These are phyloP conservation scores for Dendrocalamus sinicus DNA, from an alignment of 176 grass and related monocot species.

Conservation along the genomic window DNA sequence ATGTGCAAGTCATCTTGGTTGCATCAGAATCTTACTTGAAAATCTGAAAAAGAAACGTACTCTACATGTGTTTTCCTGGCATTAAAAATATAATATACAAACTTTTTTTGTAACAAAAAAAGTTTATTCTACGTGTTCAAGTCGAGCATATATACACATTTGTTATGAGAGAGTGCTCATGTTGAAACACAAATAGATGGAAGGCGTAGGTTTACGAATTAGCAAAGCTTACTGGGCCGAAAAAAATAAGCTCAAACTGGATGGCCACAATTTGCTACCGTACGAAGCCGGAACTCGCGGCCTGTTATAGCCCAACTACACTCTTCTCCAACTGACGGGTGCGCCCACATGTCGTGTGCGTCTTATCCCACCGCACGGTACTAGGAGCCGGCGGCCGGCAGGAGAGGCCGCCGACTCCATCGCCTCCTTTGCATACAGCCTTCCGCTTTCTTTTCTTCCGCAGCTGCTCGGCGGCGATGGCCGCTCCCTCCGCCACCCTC, in stretches of 20 bases:
- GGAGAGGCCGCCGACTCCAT: constrained; percentile 23
- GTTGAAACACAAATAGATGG: neutral
- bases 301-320: neutral
- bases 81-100: neutral
- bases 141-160: neutral
- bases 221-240: neutral
- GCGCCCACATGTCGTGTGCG: neutral
- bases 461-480: constrained; percentile 42
- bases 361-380: neutral
- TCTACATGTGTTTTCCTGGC: neutral
- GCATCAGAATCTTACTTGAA: neutral
- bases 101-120: too few species aligned
- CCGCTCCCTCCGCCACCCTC: constrained; percentile 32
- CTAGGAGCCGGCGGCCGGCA: constrained; percentile 13
- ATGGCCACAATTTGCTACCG: neutral
- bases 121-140: neutral
- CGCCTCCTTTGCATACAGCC: neutral
- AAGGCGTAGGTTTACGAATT: neutral
- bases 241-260: neutral
- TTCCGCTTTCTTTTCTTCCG: neutral
- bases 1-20: neutral
- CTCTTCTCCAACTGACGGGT: neutral
- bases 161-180: neutral
- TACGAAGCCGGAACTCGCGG: neutral
- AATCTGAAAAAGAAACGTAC: neutral